Percentiles rank a stretch among this genome's conserved stretches.
These are phyloP conservation scores for Elasticomyces elasticus DNA, from an alignment of 495 filamentous ascomycete genomes.

Conservation along the genomic window DNA sequence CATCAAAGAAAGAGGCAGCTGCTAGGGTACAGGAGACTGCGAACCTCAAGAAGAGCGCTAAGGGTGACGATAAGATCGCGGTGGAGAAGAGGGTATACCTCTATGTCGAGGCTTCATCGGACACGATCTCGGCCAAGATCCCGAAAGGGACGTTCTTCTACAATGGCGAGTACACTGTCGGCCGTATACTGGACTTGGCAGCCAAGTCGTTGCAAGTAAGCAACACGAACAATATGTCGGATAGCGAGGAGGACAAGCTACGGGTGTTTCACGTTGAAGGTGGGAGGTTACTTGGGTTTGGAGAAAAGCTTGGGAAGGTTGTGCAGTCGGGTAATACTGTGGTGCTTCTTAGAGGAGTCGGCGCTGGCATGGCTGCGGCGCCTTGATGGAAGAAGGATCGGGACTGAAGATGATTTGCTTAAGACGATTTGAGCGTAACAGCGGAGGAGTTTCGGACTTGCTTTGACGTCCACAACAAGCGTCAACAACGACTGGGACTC, in stretches of 20 bases:
- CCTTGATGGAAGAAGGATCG: constrained; percentile 1
- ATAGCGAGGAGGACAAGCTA: constrained; percentile 47
- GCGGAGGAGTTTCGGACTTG: no score
- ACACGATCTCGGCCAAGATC: constrained; percentile 54
- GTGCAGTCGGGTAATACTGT: constrained; percentile 74
- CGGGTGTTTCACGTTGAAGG: constrained; percentile 87
- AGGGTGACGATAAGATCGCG: constrained; percentile 74
- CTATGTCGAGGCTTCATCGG: constrained; percentile 74
- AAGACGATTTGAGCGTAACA: no score
- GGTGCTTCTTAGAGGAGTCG: constrained; percentile 78
- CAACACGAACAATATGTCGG: constrained; percentile 28
- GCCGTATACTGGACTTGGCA: constrained; percentile 76
- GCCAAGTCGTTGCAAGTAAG: constrained; percentile 62
- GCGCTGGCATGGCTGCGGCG: constrained; percentile 25
- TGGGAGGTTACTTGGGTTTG: constrained; percentile 74
- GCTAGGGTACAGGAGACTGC: constrained; percentile 56
- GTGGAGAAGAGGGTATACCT: constrained; percentile 75
- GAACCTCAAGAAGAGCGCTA: constrained; percentile 70
- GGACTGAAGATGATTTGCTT: no score
- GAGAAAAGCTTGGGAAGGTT: constrained; percentile 64
- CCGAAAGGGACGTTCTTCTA: constrained; percentile 65
- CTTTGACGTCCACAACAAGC: no score
- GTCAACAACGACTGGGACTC: no score
- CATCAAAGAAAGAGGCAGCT: constrained; percentile 41
- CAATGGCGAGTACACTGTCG: constrained; percentile 75